Evolutionary conservation across 306 rosid genomes (phyloP).

Genomic region (Quercus parvula): DNA sequence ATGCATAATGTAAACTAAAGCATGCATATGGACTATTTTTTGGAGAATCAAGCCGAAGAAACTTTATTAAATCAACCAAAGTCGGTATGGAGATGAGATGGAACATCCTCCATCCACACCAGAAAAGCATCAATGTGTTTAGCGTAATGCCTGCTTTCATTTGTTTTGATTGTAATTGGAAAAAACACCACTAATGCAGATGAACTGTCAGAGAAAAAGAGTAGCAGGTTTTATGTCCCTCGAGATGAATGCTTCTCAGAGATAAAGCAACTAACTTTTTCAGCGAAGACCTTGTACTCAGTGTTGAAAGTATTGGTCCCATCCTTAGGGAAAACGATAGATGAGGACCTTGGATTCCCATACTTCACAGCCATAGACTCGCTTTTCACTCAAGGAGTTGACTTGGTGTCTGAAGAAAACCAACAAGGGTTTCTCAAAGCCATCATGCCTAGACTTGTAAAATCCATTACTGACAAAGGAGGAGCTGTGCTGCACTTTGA

Average conservation of each 20-base stretch:
- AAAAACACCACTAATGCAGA: slow-evolving; percentile 21
- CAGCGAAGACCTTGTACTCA: slow-evolving; percentile 25
- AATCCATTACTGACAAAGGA: slow-evolving; percentile 16
- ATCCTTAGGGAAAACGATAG: slow-evolving; percentile 27
- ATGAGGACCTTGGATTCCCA: slow-evolving; percentile 31
- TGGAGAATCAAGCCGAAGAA: no score
- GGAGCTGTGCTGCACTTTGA: slow-evolving; percentile 40
- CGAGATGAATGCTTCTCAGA: slow-evolving; percentile 52
- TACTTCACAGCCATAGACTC: slow-evolving; percentile 43
- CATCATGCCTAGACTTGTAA: slow-evolving; percentile 32
- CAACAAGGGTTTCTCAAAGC: slow-evolving; percentile 3
- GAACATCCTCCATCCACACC: no score
- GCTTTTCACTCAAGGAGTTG: slow-evolving; percentile 42
- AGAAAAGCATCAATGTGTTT: no score
- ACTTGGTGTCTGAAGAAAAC: slow-evolving; percentile 18
- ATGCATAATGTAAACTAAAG: no score
- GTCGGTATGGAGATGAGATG: no score
- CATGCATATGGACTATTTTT: no score
- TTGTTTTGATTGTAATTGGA: no score
- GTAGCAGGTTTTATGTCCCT: slow-evolving; percentile 42
- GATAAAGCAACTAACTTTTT: slow-evolving; percentile 34
- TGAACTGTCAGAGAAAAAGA: slow-evolving; percentile 34
- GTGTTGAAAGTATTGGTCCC: slow-evolving; percentile 32
- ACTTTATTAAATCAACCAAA: no score
- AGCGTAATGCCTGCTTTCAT: no score